Evolutionary conservation across 768 basidiomycete species (phyloP).

Genomic region (Termitomyces titanicus): DNA sequence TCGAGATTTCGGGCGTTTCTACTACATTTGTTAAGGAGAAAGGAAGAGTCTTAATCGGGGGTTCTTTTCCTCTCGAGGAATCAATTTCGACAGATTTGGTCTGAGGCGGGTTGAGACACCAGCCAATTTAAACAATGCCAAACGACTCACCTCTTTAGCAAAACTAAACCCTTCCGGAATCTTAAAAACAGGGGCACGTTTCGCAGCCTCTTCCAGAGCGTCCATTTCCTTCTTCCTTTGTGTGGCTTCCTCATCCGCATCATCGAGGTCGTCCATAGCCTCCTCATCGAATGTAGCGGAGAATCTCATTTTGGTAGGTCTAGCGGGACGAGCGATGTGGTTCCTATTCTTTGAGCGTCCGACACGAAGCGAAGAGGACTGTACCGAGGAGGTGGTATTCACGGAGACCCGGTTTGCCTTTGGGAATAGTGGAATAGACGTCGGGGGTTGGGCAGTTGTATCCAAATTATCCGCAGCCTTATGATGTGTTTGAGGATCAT

Average conservation of each 20-base stretch:
- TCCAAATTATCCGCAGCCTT: slow-evolving; percentile 13
- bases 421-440: slow-evolving; percentile 20
- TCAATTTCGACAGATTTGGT: slow-evolving; percentile 34
- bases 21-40: slow-evolving; percentile 54
- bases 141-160: slow-evolving; percentile 49
- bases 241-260: slow-evolving; percentile 26
- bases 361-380: slow-evolving; percentile 59
- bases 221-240: slow-evolving; percentile 40
- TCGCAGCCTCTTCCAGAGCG: slow-evolving; percentile 51
- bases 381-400: slow-evolving; percentile 20
- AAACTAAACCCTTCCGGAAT: slow-evolving; percentile 66
- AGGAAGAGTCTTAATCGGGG: slow-evolving; percentile 61
- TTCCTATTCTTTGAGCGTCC: slow-evolving; percentile 58
- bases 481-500: slow-evolving; percentile 10
- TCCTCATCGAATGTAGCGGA: slow-evolving; percentile 65
- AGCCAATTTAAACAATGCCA: background rate
- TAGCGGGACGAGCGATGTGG: slow-evolving; percentile 56
- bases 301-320: slow-evolving; percentile 49
- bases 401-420: slow-evolving; percentile 30
- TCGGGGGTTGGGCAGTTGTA: slow-evolving; percentile 15
- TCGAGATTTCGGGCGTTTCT: slow-evolving; percentile 12
- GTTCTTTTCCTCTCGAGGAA: slow-evolving; percentile 49
- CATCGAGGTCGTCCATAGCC: slow-evolving; percentile 36
- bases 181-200: slow-evolving; percentile 53
- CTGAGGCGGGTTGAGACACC: slow-evolving; percentile 19